Evolutionary conservation across 2,329 filamentous ascomycete species (phyloP).

Genomic region (Fusarium algeriense): DNA sequence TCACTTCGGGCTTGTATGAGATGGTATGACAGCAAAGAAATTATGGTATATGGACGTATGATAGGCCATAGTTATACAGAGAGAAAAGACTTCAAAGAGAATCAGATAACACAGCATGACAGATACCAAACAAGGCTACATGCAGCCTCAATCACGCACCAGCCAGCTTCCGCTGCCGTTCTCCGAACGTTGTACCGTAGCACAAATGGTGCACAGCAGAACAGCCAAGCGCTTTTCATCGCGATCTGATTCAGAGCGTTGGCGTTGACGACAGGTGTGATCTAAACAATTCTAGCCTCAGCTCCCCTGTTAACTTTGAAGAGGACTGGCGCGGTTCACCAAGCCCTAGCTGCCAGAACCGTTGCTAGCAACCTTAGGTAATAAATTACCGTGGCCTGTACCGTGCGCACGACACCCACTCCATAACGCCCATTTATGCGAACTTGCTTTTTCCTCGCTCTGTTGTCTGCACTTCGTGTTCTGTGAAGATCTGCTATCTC

Average conservation of each 20-base stretch:
- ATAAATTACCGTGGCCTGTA: slow-evolving; percentile 14
- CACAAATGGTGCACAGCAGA: slow-evolving; percentile 20
- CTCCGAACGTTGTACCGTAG: slow-evolving; percentile 34
- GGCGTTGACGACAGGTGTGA: background rate
- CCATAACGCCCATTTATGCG: slow-evolving; percentile 22
- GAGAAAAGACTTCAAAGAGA: background rate
- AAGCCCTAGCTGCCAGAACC: background rate
- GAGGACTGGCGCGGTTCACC: slow-evolving; percentile 2
- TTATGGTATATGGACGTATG: background rate
- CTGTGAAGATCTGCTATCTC: slow-evolving; percentile 13
- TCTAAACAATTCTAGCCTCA: slow-evolving; percentile 15
- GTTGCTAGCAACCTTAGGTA: background rate
- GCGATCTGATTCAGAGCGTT: slow-evolving; percentile 32
- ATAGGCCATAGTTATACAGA: background rate
- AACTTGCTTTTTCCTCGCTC: slow-evolving; percentile 34
- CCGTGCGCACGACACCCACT: slow-evolving; percentile 28
- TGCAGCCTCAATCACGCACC: slow-evolving; percentile 20
- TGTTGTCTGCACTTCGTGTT: slow-evolving; percentile 20
- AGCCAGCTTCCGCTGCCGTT: slow-evolving; percentile 33
- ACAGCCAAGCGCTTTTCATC: slow-evolving; percentile 22
- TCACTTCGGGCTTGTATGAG: background rate
- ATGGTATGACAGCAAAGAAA: background rate
- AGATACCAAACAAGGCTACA: slow-evolving; percentile 19
- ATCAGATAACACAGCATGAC: background rate
- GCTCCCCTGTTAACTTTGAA: slow-evolving; percentile 1